A percentile compares a stretch with the other conserved stretches of the same genome.
Conservation (phyloP, 2,329 filamentous ascomycete genomes). For the Colletotrichum liriopes region DNA sequence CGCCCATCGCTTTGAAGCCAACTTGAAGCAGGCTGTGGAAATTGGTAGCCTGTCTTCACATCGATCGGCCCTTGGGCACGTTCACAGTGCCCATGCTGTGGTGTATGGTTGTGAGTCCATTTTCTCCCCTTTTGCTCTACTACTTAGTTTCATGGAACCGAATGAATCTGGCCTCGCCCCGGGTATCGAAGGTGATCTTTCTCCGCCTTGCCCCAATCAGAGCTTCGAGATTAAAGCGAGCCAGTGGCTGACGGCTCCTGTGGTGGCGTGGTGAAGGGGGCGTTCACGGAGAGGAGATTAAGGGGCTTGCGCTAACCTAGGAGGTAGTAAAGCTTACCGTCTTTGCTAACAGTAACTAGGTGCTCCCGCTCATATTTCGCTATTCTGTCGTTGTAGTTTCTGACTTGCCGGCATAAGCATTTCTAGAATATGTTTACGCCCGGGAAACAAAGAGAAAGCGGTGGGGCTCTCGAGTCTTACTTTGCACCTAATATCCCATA, state of each 20-base stretch:
- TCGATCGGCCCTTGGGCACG: background rate
- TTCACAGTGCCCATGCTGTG: background rate
- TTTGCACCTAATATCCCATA: background rate
- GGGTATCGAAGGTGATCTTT: background rate
- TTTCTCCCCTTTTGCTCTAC: background rate
- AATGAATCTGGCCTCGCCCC: background rate
- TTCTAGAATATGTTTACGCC: background rate
- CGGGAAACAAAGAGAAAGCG: background rate
- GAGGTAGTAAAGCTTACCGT: background rate
- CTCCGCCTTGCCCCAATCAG: slow-evolving; percentile 1
- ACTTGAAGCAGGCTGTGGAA: slow-evolving; percentile 25
- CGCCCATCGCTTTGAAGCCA: slow-evolving; percentile 1
- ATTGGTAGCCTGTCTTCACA: slow-evolving; percentile 18
- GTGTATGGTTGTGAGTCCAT: background rate
- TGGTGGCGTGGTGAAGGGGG: slow-evolving; percentile 9
- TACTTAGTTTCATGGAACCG: background rate
- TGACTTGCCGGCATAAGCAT: background rate
- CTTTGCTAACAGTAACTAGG: too few relatives aligned
- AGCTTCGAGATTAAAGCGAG: slow-evolving; percentile 4
- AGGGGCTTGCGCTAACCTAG: background rate
- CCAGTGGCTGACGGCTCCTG: slow-evolving; percentile 20
- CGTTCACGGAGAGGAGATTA: slow-evolving; percentile 22
- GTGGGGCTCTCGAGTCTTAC: background rate
- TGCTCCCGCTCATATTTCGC: background rate
- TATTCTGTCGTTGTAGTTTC: background rate